A percentile compares a stretch with the other conserved stretches of the same genome.
phyloP scores from a whole-genome alignment of 2,329 filamentous ascomycete genomes.

The Xylariales sp. region DNA sequence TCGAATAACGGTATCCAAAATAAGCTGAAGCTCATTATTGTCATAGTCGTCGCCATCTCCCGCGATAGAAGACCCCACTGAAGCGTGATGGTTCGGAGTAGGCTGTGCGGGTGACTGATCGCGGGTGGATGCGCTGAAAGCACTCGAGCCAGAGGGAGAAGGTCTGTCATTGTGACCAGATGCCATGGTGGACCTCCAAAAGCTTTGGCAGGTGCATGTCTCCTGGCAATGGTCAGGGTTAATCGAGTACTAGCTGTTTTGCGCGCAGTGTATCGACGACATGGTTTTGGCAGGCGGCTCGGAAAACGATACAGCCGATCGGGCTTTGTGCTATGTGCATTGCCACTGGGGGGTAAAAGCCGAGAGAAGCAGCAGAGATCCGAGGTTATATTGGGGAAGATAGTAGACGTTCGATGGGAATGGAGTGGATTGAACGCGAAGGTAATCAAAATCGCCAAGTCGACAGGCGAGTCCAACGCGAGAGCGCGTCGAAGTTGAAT shows the following conservation, averaged over 20 bases:
- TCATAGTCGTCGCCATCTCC: constrained; percentile 11
- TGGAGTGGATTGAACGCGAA: no score
- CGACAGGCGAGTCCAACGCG: no score
- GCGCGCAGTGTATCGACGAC: no score
- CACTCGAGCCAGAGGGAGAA: neutral
- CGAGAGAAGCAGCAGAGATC: no score
- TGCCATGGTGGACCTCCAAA: neutral
- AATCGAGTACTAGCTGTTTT: neutral
- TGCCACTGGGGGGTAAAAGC: no score
- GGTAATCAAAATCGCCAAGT: no score
- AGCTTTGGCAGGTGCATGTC: neutral
- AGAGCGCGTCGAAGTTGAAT: no score
- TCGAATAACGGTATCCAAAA: constrained; percentile 70
- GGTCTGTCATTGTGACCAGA: neutral
- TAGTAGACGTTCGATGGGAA: no score
- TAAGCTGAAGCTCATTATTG: constrained; percentile 65
- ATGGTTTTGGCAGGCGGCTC: no score
- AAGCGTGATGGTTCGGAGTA: neutral
- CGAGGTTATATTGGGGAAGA: no score
- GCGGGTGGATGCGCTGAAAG: neutral
- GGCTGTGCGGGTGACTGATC: neutral
- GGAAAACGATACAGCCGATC: no score
- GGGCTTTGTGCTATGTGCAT: no score
- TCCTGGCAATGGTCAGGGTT: neutral
- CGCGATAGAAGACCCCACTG: constrained; percentile 10